Base-by-base conservation (phyloP, 129 eudicot species). In the Escallonia rubra region DNA sequence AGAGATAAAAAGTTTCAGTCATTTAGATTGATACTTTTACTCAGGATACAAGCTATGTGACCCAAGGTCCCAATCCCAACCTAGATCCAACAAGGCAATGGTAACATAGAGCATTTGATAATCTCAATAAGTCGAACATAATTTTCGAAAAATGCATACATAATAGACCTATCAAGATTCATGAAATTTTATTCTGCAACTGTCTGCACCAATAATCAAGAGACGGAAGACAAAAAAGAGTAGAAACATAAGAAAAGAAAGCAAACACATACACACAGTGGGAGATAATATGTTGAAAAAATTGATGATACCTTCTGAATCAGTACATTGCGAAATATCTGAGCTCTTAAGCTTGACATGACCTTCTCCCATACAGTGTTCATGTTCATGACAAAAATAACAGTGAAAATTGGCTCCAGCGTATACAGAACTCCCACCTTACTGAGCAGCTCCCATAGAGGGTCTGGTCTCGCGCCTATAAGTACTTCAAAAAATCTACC, bases 271-370 rank as follows among this genome's bases (percentile, higher is more conserved):
- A 66, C 10, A 61, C 5, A 54, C 63, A 10, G 34, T 14, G 34
- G 34, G 34, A 23, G 34, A 23, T 23, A 41, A 65, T 55, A 45
- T n/a, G 10, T 45, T 49, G 7, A 34, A 43, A 69, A 2, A 45
- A 41, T 15, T 9, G 55, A 51, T 59, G 52, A 55, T 79, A 93
- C 96, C 96, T 89, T 89, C 70, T 85, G 95, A 84, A 89, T 84
- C 89, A 93, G 70, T 40, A 89, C 76, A 54, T 92, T 86, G 64
- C 81, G 83, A 72, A 93, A 93, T 75, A 93, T 84, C 51, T 87
- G 96, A 79, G 98, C 96, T 81, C 98, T 82, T 76, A 89, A 80
- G 74, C 90, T 83, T 6, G 98, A 89, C 98, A 93, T 93, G 72
- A 93, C 96, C 78, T 89, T 89, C 95, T 93, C 98, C 98, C 98